These are phyloP conservation scores for Fusarium tupiense DNA, from an alignment of 2,329 filamentous ascomycete species.

Conservation along the genomic window DNA sequence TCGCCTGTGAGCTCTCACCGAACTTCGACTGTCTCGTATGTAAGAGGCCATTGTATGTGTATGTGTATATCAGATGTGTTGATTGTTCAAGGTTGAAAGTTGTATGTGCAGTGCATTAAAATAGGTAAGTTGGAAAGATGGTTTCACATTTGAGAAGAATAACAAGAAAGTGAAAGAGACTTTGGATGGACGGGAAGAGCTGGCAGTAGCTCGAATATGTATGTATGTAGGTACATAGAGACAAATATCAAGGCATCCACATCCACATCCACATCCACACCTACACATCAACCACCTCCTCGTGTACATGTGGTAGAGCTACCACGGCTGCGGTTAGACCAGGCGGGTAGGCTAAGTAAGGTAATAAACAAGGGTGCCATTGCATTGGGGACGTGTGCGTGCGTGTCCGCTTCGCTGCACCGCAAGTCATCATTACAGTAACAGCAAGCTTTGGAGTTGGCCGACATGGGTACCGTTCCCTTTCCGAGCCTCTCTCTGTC, in stretches of 20 bases:
- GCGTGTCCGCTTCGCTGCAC: constrained; percentile 1
- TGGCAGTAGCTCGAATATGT: constrained; percentile 36
- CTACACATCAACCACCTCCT: constrained; percentile 28
- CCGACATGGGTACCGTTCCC: constrained; percentile 9
- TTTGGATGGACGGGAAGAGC: constrained; percentile 16
- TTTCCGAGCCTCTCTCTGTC: neutral
- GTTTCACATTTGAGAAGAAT: constrained; percentile 30
- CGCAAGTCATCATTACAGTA: constrained; percentile 29
- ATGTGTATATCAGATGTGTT: neutral
- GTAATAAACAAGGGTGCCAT: constrained; percentile 25
- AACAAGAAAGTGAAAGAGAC: constrained; percentile 7
- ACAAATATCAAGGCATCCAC: constrained; percentile 32
- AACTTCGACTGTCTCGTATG: constrained; percentile 39
- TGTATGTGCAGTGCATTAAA: constrained; percentile 17
- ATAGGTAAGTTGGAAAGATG: constrained; percentile 11
- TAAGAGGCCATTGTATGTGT: constrained; percentile 39
- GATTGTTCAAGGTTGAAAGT: neutral
- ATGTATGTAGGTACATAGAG: constrained; percentile 25
- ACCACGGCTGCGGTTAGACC: constrained; percentile 30
- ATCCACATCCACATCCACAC: constrained; percentile 22
- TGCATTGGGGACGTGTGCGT: constrained; percentile 16
- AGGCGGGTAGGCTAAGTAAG: constrained; percentile 31
- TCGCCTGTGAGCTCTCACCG: constrained; percentile 40
- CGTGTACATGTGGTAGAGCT: constrained; percentile 22
- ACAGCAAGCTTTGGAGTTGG: constrained; percentile 22